Percentiles rank a stretch among this genome's conserved stretches.
Conservation (phyloP, 1,284 basidiomycete genomes). For the Tylopilus microsporus region DNA sequence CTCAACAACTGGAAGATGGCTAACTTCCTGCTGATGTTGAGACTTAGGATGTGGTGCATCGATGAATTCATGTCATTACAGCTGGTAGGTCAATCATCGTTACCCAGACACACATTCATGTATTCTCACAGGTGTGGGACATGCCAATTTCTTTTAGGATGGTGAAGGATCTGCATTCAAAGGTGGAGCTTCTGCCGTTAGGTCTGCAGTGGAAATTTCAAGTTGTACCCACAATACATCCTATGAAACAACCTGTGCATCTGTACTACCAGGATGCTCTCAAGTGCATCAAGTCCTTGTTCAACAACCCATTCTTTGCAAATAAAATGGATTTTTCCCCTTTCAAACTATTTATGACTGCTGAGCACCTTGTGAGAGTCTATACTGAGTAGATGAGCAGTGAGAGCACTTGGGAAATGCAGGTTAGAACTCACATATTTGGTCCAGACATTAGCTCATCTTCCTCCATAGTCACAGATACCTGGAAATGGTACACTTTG, state of each 20-base stretch:
- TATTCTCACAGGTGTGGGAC: not conserved
- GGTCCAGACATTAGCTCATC: not conserved
- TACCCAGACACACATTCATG: too few species aligned
- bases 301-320: not conserved
- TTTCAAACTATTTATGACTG: not conserved
- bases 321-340: not conserved
- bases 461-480: not conserved
- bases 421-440: not conserved
- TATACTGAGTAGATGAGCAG: not conserved
- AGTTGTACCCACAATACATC: not conserved
- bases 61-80: not conserved
- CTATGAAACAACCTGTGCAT: not conserved
- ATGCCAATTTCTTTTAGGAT: not conserved
- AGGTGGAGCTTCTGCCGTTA: not conserved
- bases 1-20: not conserved
- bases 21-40: not conserved
- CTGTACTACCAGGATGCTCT: not conserved
- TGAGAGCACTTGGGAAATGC: conserved; percentile 5
- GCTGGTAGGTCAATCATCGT: not conserved
- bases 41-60: not conserved
- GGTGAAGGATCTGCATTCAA: not conserved
- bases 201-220: not conserved
- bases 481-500: not conserved
- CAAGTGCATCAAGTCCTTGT: not conserved
- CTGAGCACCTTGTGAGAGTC: not conserved